Evolutionary conservation across 345 rosid genomes (phyloP), one percentile per base, ranked within the genome.

Genomic region (Streptanthus diversifolius): DNA sequence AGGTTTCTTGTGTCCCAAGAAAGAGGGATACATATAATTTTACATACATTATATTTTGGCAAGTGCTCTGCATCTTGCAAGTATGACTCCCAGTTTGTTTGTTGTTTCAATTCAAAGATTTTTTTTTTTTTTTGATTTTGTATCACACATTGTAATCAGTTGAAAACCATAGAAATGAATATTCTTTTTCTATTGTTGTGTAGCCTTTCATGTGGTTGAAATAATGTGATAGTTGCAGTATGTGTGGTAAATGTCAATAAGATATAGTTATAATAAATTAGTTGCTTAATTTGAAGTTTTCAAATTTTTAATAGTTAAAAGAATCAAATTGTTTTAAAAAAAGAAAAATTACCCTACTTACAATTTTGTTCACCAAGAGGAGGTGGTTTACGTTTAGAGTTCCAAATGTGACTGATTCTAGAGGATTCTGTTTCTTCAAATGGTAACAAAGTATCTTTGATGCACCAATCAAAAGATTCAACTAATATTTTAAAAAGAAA

Each of bases 1-100:
- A 47, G 61, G 51, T 70, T 70, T 76, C 71, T 64, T 64, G 32
- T 37, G 0, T 36, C 17, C 54, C 68, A 76, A 76, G 68, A 27
- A 69, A 66, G 7, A 73, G 7, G 63, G 15, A 29, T 44, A 12
- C n/a, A 0, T 15, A 49, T 29, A 24, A 15, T 33, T 21, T 70
- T 35, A 45, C 22, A 29, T 43, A 45, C 25, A 21, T 14, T 57
- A n/a, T 33, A 47, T n/a, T 55, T 69, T 0, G 43, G 65, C 4
- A 7, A 45, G 5, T 10, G 41, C 18, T 29, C 19, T 12, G 14
- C 48, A 45, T 59, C 10, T 25, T 13, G 33, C 8, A 13, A 27
- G 58, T 27, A 51, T 52, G 9, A 52, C 57, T 24, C 57, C 17
- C 32, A 13, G 5, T 49, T 49, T 49, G 22, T 8, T 5, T 61